phyloP scores from a whole-genome alignment of 2,329 filamentous ascomycete species.

The Verticillium klebahnii region DNA sequence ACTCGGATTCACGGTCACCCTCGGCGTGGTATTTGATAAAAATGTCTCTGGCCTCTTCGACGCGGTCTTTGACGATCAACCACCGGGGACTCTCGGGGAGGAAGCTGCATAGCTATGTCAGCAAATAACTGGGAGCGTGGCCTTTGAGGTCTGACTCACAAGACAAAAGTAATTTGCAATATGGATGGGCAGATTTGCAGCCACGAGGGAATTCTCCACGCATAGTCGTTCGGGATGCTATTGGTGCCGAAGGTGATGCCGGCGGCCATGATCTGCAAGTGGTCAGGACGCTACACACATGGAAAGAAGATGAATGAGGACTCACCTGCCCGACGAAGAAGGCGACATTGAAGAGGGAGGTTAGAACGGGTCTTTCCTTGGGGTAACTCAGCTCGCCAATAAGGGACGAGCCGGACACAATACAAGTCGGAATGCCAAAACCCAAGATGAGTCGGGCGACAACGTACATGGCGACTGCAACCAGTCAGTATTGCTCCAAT shows the following conservation, averaged over 20 bases:
- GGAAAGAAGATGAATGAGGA: background rate
- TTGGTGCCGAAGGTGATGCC: constrained; percentile 47
- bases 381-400: constrained; percentile 57
- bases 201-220: constrained; percentile 40
- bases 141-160: constrained; percentile 29
- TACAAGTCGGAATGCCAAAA: constrained; percentile 55
- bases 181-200: constrained; percentile 41
- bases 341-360: constrained; percentile 53
- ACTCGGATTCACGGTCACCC: constrained; percentile 41
- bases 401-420: constrained; percentile 53
- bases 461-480: constrained; percentile 48
- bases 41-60: constrained; percentile 25
- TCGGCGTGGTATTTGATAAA: constrained; percentile 44
- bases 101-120: constrained; percentile 7
- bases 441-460: constrained; percentile 55
- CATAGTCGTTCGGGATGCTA: constrained; percentile 29
- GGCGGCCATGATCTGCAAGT: constrained; percentile 37
- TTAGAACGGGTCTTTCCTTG: constrained; percentile 54
- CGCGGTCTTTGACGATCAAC: constrained; percentile 24
- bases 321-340: constrained; percentile 42
- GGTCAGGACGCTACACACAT: background rate
- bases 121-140: too few relatives aligned
- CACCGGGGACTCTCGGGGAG: constrained; percentile 28
- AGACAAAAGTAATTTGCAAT: constrained; percentile 32
- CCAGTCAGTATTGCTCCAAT: background rate